Conservation (phyloP, 176 grass and related monocot genomes). For the Urochloa ruziziensis region DNA sequence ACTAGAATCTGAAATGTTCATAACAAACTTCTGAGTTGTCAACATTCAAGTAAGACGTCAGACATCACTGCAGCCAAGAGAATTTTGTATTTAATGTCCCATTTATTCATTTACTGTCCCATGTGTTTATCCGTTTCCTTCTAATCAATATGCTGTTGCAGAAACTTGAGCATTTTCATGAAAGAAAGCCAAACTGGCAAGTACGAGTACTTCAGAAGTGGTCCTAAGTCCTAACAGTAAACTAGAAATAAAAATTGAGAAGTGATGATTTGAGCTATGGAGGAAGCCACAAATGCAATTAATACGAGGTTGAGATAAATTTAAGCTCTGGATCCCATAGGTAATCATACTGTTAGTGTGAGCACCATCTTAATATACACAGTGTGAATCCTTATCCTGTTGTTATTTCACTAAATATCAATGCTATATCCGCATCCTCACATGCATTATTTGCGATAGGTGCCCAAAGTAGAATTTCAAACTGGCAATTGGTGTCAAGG, state of each 20-base stretch:
- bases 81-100: neutral
- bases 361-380: neutral
- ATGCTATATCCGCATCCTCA: neutral
- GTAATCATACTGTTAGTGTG: neutral
- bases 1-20: slow-evolving; percentile 16
- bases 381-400: neutral
- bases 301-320: neutral
- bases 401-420: neutral
- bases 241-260: neutral
- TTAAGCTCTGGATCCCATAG: neutral
- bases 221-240: no score
- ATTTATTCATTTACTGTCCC: no score
- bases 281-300: slow-evolving; percentile 3
- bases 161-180: neutral
- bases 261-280: neutral
- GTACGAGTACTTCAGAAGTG: neutral
- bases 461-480: neutral
- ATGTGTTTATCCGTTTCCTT: slow-evolving; percentile 11
- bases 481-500: neutral
- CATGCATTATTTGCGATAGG: neutral
- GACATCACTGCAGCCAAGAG: neutral
- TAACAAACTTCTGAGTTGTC: neutral
- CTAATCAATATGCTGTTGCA: neutral
- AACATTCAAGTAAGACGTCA: neutral
- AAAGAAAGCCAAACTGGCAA: neutral